Evolutionary conservation across 2,329 filamentous ascomycete genomes (phyloP).

Genomic region (Aspergillus transmontanensis): DNA sequence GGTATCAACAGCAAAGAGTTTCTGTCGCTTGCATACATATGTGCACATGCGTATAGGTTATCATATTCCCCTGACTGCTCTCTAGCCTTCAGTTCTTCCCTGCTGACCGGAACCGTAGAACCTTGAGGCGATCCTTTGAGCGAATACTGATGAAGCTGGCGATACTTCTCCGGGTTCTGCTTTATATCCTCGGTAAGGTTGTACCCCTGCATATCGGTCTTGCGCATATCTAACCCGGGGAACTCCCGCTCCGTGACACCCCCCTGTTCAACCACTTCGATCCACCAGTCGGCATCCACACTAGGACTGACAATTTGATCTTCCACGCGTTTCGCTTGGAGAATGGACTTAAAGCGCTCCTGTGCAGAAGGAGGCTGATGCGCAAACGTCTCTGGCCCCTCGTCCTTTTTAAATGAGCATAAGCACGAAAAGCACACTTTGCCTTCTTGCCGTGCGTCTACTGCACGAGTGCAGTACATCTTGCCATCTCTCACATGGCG

Average conservation of each 20-base stretch:
- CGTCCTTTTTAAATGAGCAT: conserved; percentile 55
- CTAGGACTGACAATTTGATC: conserved; percentile 37
- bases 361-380: conserved; percentile 35
- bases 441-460: conserved; percentile 54
- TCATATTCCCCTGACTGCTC: conserved; percentile 41
- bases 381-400: conserved; percentile 29
- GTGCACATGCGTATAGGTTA: conserved; percentile 60
- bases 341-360: conserved; percentile 31
- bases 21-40: conserved; percentile 60
- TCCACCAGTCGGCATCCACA: conserved; percentile 42
- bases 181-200: conserved; percentile 40
- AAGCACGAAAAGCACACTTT: conserved; percentile 56
- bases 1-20: conserved; percentile 58
- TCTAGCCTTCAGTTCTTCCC: conserved; percentile 17
- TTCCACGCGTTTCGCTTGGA: conserved; percentile 34
- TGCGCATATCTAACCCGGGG: conserved; percentile 51
- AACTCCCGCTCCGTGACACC: conserved; percentile 34
- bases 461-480: conserved; percentile 55
- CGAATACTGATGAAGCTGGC: conserved; percentile 51
- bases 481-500: conserved; percentile 54
- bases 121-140: conserved; percentile 45
- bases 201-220: conserved; percentile 55
- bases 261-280: conserved; percentile 29
- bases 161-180: conserved; percentile 36
- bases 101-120: conserved; percentile 20